Conservation (phyloP, 768 basidiomycete species). For the Daedaleopsis sinensis region DNA sequence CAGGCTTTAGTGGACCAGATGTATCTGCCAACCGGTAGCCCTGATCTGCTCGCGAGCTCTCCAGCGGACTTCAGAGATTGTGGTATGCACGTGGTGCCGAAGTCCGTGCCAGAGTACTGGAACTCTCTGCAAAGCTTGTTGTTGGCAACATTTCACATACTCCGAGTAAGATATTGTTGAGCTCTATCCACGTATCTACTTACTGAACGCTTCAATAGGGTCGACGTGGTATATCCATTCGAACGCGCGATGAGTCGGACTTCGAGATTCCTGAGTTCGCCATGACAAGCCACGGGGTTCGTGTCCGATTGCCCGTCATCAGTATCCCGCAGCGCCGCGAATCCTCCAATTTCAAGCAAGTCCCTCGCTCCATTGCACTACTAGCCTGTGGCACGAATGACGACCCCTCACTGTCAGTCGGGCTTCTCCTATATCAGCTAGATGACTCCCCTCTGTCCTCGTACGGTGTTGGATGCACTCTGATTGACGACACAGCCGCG, state of each 20-base stretch:
- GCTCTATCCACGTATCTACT: background rate
- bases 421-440: background rate
- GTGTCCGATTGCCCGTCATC: slow-evolving; percentile 5
- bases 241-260: too few species aligned
- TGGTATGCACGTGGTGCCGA: background rate
- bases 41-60: background rate
- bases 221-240: background rate
- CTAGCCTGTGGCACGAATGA: background rate
- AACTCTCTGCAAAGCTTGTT: background rate
- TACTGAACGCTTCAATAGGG: background rate
- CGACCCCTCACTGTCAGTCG: background rate
- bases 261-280: slow-evolving; percentile 4
- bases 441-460: background rate
- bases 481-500: background rate
- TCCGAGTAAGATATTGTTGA: background rate
- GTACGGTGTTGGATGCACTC: background rate
- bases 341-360: background rate
- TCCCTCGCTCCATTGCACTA: background rate
- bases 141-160: background rate
- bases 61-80: background rate
- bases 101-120: background rate
- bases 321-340: background rate
- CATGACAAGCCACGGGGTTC: slow-evolving; percentile 4
- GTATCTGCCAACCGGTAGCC: slow-evolving; percentile 4
- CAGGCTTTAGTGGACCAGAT: background rate